A percentile compares a stretch with the other conserved stretches of the same genome.
These are phyloP conservation scores for Aegilops bicornis DNA, from an alignment of 176 grass and related monocot genomes.

Conservation along the genomic window DNA sequence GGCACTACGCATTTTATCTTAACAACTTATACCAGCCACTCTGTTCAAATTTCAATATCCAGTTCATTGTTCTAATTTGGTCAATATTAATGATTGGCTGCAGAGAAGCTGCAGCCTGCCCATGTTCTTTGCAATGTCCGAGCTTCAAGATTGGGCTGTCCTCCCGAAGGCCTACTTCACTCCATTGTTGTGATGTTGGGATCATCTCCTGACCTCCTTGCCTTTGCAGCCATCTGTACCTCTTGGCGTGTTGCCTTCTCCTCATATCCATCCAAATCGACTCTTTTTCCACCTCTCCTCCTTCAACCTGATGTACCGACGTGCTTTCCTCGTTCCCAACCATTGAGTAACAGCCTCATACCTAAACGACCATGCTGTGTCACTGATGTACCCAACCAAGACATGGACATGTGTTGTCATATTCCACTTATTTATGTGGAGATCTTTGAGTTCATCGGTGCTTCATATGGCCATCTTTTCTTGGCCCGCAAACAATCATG, in stretches of 20 bases:
- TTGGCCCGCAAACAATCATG: not conserved
- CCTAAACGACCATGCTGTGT: not conserved
- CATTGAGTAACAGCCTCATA: not conserved
- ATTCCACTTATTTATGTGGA: not conserved
- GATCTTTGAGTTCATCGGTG: not conserved
- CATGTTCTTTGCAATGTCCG: not conserved
- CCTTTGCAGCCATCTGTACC: not conserved
- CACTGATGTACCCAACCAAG: not conserved
- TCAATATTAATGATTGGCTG: too few relatives aligned
- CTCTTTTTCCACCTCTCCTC: not conserved
- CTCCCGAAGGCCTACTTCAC: not conserved
- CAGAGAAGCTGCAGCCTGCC: too few relatives aligned
- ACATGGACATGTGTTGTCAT: not conserved
- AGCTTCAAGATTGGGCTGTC: not conserved
- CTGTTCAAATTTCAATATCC: too few relatives aligned
- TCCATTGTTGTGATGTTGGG: not conserved
- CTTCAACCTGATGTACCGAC: not conserved
- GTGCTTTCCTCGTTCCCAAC: not conserved
- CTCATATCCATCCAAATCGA: not conserved
- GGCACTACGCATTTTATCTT: too few relatives aligned
- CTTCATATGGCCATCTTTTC: conserved; percentile 37
- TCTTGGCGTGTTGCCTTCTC: not conserved
- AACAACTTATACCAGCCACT: too few relatives aligned
- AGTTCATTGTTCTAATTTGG: too few relatives aligned
- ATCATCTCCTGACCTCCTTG: not conserved